A percentile compares a stretch with the other conserved stretches of the same genome.
These are phyloP conservation scores for Phytophthora megakarya DNA, from an alignment of 352 stramenopile species.

Conservation along the genomic window DNA sequence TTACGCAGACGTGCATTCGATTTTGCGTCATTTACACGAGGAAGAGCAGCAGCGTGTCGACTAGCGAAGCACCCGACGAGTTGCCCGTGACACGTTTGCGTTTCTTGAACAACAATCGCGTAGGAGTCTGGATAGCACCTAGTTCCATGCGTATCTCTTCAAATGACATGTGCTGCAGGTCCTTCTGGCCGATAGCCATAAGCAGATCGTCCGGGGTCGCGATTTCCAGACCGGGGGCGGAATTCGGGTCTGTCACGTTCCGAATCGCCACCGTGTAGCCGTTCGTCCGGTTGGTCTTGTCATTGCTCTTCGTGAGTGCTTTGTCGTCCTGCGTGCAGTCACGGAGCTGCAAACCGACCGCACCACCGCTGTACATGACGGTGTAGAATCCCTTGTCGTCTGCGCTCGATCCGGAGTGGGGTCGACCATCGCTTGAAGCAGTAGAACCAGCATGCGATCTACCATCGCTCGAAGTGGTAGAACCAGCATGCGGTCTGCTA, in stretches of 20 bases:
- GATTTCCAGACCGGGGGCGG: slow-evolving; percentile 58
- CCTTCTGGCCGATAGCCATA: slow-evolving; percentile 67
- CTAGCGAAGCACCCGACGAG: slow-evolving; percentile 45
- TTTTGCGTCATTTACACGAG: slow-evolving; percentile 47
- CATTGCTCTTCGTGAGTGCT: slow-evolving; percentile 45
- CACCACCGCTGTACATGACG: slow-evolving; percentile 60
- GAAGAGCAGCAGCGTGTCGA: slow-evolving; percentile 72
- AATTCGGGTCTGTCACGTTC: slow-evolving; percentile 53
- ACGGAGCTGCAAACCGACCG: slow-evolving; percentile 50
- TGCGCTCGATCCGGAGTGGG: slow-evolving; percentile 26
- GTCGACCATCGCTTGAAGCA: slow-evolving; percentile 19
- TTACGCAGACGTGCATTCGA: slow-evolving; percentile 1
- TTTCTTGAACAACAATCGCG: slow-evolving; percentile 71
- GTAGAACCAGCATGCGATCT: slow-evolving; percentile 27
- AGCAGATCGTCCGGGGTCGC: slow-evolving; percentile 61
- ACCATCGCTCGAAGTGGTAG: slow-evolving; percentile 23
- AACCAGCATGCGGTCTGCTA: slow-evolving; percentile 24
- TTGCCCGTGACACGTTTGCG: slow-evolving; percentile 43
- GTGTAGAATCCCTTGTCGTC: slow-evolving; percentile 69
- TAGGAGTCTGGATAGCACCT: slow-evolving; percentile 44
- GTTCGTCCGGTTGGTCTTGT: slow-evolving; percentile 66
- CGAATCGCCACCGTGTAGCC: slow-evolving; percentile 69
- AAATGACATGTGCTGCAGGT: slow-evolving; percentile 70
- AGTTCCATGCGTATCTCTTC: slow-evolving; percentile 63
- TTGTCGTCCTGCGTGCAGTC: slow-evolving; percentile 54